These are phyloP conservation scores for Neurospora sp. DNA, from an alignment of 495 filamentous ascomycete species.

Conservation along the genomic window DNA sequence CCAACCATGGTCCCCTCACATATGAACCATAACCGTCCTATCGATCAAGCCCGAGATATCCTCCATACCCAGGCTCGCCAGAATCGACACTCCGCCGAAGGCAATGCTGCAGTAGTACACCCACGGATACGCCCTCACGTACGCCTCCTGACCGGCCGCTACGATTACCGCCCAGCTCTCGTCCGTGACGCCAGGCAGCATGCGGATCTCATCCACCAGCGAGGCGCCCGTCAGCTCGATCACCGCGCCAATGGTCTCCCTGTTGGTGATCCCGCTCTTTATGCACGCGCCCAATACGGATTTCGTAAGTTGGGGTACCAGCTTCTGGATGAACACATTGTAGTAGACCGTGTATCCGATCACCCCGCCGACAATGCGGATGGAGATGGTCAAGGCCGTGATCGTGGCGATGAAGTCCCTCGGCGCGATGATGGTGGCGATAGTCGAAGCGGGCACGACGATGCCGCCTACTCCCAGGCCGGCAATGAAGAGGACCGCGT, in stretches of 20 bases:
- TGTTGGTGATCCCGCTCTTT: slow-evolving; percentile 43
- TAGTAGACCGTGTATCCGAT: slow-evolving; percentile 69
- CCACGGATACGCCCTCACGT: slow-evolving; percentile 52
- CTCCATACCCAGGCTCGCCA: slow-evolving; percentile 53
- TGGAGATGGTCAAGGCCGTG: slow-evolving; percentile 60
- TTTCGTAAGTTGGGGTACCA: slow-evolving; percentile 39
- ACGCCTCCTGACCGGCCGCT: slow-evolving; percentile 50
- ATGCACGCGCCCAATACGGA: slow-evolving; percentile 47
- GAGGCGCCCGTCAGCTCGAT: slow-evolving; percentile 48
- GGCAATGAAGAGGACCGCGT: slow-evolving; percentile 51
- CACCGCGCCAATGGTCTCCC: slow-evolving; percentile 28
- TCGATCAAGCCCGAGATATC: slow-evolving; percentile 58
- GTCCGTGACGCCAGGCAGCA: slow-evolving; percentile 49
- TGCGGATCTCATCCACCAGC: slow-evolving; percentile 40
- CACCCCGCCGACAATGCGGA: slow-evolving; percentile 59
- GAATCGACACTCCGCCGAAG: slow-evolving; percentile 52
- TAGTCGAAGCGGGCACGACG: slow-evolving; percentile 48
- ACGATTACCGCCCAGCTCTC: slow-evolving; percentile 49
- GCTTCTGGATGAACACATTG: slow-evolving; percentile 62
- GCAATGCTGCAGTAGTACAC: slow-evolving; percentile 60
- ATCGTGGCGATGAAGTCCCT: slow-evolving; percentile 66
- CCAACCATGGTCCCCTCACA: slow-evolving; percentile 24
- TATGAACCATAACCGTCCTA: slow-evolving; percentile 57
- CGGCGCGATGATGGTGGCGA: slow-evolving; percentile 61
- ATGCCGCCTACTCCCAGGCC: slow-evolving; percentile 65